phyloP scores from a whole-genome alignment of 129 eudicot species.

The Lactuca sativa region DNA sequence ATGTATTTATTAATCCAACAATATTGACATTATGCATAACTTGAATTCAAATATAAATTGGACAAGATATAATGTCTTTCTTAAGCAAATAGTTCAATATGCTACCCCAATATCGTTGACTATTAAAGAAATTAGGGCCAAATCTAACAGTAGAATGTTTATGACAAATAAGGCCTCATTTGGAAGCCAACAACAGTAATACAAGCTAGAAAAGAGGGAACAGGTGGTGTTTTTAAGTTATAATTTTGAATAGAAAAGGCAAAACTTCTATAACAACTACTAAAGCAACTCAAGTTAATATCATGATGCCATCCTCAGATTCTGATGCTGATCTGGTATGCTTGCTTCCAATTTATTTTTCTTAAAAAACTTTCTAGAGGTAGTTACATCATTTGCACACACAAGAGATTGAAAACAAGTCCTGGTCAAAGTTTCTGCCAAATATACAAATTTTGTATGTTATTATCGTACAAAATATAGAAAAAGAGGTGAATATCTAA shows the following conservation, averaged over 20 bases:
- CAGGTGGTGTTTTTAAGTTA: too few species aligned
- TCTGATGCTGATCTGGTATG: too few species aligned
- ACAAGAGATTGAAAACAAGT: too few species aligned
- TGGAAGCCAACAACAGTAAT: not conserved
- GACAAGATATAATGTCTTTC: slow-evolving; percentile 7
- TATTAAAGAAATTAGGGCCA: not conserved
- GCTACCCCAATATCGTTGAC: not conserved
- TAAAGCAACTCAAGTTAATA: too few species aligned
- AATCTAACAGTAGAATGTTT: not conserved
- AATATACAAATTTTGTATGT: not conserved
- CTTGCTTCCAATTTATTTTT: too few species aligned
- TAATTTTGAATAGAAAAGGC: too few species aligned
- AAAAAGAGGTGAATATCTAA: not conserved
- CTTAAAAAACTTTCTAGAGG: too few species aligned
- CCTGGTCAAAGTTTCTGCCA: slow-evolving; percentile 26
- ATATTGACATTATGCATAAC: slow-evolving; percentile 1
- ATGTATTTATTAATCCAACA: not conserved
- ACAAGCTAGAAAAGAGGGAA: not conserved
- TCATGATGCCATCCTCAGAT: too few species aligned
- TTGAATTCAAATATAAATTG: not conserved
- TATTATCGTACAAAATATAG: slow-evolving; percentile 2
- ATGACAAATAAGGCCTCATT: slow-evolving; percentile 5
- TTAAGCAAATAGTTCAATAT: slow-evolving; percentile 6
- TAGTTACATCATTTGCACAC: too few species aligned
- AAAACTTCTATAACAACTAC: too few species aligned